Evolutionary conservation across 768 basidiomycete species (phyloP).

Genomic region (Boletus subparvulus): DNA sequence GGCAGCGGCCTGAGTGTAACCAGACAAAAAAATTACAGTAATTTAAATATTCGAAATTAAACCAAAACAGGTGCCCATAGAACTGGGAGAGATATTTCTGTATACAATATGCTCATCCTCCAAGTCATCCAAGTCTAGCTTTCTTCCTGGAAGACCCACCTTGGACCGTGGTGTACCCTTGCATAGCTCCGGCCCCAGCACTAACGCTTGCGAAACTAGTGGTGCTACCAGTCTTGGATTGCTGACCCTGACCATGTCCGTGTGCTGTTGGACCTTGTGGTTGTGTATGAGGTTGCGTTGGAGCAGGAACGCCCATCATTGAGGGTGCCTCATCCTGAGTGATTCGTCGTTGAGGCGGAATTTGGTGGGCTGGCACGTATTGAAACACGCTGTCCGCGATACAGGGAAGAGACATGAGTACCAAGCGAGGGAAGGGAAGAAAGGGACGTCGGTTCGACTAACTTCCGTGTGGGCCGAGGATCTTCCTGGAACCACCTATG

Average conservation of each 20-base stretch:
- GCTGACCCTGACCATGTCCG: constrained; percentile 48
- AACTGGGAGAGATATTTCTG: neutral
- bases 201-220: constrained; percentile 64
- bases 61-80: neutral
- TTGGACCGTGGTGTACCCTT: constrained; percentile 30
- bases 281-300: constrained; percentile 43
- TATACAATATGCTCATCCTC: constrained; percentile 19
- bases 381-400: constrained; percentile 65
- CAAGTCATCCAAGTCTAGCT: constrained; percentile 43
- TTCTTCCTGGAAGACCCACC: constrained; percentile 56
- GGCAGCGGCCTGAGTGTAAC: neutral
- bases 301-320: constrained; percentile 67
- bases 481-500: constrained; percentile 95
- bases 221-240: constrained; percentile 56
- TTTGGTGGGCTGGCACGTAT: constrained; percentile 56
- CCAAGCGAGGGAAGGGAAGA: neutral
- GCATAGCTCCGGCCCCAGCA: constrained; percentile 45
- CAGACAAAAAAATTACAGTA: neutral
- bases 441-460: constrained; percentile 29
- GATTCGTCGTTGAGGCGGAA: constrained; percentile 85
- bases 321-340: constrained; percentile 91
- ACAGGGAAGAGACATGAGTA: constrained; percentile 4
- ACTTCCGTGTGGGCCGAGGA: constrained; percentile 85
- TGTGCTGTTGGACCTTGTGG: constrained; percentile 45
- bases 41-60: neutral